Base-by-base conservation (phyloP, 257 asterid genomes). In the Lithospermum erythrorhizon region DNA sequence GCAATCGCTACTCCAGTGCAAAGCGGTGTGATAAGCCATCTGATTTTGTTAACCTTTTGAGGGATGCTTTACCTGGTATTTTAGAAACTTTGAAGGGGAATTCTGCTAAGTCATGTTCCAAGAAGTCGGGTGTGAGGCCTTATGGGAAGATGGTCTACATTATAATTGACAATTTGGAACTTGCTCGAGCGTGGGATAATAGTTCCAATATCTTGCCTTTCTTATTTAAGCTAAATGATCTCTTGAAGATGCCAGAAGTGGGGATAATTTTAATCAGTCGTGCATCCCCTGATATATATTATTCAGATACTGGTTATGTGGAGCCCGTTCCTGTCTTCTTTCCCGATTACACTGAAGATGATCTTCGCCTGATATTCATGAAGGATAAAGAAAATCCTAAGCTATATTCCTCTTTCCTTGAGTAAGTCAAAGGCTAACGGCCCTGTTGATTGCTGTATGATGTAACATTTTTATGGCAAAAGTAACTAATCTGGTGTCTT, bases 11-110 rank as follows among this genome's bases (percentile, higher is more conserved):
- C 79, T 76, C 73, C 41, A 84, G 95, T 73, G 77, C 81, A 51
- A 93, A 83, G 72, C 82, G 87, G 6, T 89, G 97, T 51, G 99
- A 89, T 47, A 86, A 65, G 82, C 89, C 95, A 25, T 84, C 97
- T 49, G 97, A 93, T 71, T 89, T 93, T 74, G 89, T 87, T 51
- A 78, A 77, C 84, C 73, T 86, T 35, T 58, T 93, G 54, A 84
- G 81, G 21, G 94, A 89, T 62, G 91, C 95, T 68, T 73, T 93
- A 80, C 56, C 62, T 69, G 27, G 58, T 63, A 72, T 81, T 62
- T 45, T 83, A 21, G 89, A 72, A 62, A 68, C 66, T 58, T 72
- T 89, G 25, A 78, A 77, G 59, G 87, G 74, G 73, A 67, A 68
- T 68, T 19, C 14, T 64, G 85, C 66, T 24, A 81, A 80, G 66